These are phyloP conservation scores for Acanthamoeba quina DNA, from an alignment of 208 protist genomes.

Conservation along the genomic window DNA sequence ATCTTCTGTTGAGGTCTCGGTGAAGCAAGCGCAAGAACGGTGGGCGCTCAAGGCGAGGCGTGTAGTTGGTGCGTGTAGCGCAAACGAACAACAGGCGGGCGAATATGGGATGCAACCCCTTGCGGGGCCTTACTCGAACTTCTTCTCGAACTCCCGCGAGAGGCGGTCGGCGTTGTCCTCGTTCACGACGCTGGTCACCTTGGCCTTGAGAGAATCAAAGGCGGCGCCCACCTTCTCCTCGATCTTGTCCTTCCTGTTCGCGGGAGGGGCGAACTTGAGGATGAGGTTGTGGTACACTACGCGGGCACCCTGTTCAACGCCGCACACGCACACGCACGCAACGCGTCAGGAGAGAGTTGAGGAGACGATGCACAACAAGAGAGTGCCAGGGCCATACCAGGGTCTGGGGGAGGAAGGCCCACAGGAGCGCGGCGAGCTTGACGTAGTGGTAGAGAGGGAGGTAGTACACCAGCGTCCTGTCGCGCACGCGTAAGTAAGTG, in stretches of 20 bases:
- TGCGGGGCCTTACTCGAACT: no score
- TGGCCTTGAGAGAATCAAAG: slow-evolving; percentile 28
- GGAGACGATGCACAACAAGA: no score
- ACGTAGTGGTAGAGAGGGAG: slow-evolving; percentile 38
- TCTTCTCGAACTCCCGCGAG: slow-evolving; percentile 24
- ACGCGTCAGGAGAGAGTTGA: no score
- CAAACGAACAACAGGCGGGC: no score
- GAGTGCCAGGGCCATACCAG: not conserved
- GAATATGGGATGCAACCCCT: no score
- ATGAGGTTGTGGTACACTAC: slow-evolving; percentile 26
- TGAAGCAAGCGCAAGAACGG: no score
- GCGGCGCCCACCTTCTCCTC: slow-evolving; percentile 60
- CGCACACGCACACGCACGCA: no score
- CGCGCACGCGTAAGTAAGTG: not conserved
- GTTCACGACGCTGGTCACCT: slow-evolving; percentile 46
- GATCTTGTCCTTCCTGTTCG: slow-evolving; percentile 7
- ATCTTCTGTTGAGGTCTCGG: no score
- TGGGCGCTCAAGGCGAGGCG: no score
- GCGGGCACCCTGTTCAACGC: not conserved
- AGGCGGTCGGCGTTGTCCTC: slow-evolving; percentile 15
- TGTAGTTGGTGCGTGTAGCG: no score
- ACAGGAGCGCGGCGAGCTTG: slow-evolving; percentile 41
- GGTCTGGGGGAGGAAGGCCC: slow-evolving; percentile 44
- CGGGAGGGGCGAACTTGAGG: not conserved
- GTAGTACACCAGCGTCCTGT: slow-evolving; percentile 38